Evolutionary conservation across 2,329 filamentous ascomycete species (phyloP).

Genomic region (Calonectria pauciramosa): DNA sequence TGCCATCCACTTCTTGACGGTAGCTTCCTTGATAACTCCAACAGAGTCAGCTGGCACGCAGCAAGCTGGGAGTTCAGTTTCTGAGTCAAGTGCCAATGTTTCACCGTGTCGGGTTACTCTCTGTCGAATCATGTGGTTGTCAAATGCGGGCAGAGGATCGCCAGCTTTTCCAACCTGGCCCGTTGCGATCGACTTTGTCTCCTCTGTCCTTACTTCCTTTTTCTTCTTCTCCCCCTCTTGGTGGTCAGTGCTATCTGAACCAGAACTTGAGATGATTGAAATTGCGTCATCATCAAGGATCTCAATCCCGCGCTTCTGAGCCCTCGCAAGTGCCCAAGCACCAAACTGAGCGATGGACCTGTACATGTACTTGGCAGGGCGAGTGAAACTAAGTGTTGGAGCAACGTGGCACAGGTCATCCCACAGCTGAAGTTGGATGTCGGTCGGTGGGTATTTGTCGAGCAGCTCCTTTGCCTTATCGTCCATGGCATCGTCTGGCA

Average conservation of each 20-base stretch:
- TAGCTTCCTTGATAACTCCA: slow-evolving; percentile 83
- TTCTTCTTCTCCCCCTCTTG: slow-evolving; percentile 42
- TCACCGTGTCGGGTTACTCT: slow-evolving; percentile 83
- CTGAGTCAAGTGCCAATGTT: slow-evolving; percentile 76
- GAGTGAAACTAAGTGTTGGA: slow-evolving; percentile 93
- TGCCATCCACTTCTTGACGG: slow-evolving; percentile 86
- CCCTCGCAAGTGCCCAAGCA: slow-evolving; percentile 88
- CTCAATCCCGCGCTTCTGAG: slow-evolving; percentile 84
- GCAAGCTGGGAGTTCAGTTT: slow-evolving; percentile 75
- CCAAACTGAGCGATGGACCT: slow-evolving; percentile 93
- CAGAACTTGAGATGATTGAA: slow-evolving; percentile 78
- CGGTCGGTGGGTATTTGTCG: slow-evolving; percentile 81
- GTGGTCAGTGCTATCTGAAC: slow-evolving; percentile 45
- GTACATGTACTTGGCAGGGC: slow-evolving; percentile 97
- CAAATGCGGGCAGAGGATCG: slow-evolving; percentile 84
- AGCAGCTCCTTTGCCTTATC: slow-evolving; percentile 72
- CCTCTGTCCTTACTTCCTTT: slow-evolving; percentile 30
- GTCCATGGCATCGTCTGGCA: slow-evolving; percentile 73
- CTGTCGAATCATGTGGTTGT: slow-evolving; percentile 92
- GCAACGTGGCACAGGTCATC: slow-evolving; percentile 94
- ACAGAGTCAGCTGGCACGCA: slow-evolving; percentile 74
- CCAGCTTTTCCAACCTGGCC: slow-evolving; percentile 84
- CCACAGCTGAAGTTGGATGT: slow-evolving; percentile 96
- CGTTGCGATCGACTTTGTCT: slow-evolving; percentile 34
- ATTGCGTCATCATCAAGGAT: slow-evolving; percentile 84